phyloP scores from a whole-genome alignment of 2,329 filamentous ascomycete genomes.

The Epichloe glyceriae region DNA sequence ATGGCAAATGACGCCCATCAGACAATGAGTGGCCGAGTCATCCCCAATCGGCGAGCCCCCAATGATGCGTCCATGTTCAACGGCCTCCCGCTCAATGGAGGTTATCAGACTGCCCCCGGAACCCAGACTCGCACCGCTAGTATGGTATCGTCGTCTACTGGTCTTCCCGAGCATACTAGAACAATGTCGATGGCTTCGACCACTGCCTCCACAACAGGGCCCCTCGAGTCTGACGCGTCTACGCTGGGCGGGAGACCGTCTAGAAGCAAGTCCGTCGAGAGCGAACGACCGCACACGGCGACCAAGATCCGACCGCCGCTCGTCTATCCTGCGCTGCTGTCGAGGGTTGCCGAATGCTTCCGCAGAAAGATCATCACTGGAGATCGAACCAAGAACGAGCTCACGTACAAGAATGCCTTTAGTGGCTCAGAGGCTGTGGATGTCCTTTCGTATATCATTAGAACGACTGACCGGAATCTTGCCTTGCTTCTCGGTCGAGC shows the following conservation, averaged over 20 bases:
- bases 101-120: slow-evolving; percentile 34
- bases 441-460: slow-evolving; percentile 89
- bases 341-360: slow-evolving; percentile 87
- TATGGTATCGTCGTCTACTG: slow-evolving; percentile 45
- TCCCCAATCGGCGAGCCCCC: slow-evolving; percentile 54
- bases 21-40: slow-evolving; percentile 85
- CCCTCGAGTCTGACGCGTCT: slow-evolving; percentile 41
- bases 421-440: slow-evolving; percentile 93
- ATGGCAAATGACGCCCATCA: slow-evolving; percentile 71
- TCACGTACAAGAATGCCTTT: slow-evolving; percentile 95
- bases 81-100: slow-evolving; percentile 22
- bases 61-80: slow-evolving; percentile 26
- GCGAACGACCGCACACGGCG: slow-evolving; percentile 43
- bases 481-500: slow-evolving; percentile 82
- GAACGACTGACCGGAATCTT: slow-evolving; percentile 89
- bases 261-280: slow-evolving; percentile 40
- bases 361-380: slow-evolving; percentile 74
- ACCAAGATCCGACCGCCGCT: slow-evolving; percentile 60
- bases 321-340: slow-evolving; percentile 87
- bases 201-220: slow-evolving; percentile 54
- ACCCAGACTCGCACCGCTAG: slow-evolving; percentile 46
- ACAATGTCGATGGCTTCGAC: slow-evolving; percentile 93
- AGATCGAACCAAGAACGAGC: slow-evolving; percentile 88
- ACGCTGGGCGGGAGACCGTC: slow-evolving; percentile 44
- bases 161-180: slow-evolving; percentile 36